phyloP scores from a whole-genome alignment of 1,284 basidiomycete genomes.

The Jaminaea rosea region DNA sequence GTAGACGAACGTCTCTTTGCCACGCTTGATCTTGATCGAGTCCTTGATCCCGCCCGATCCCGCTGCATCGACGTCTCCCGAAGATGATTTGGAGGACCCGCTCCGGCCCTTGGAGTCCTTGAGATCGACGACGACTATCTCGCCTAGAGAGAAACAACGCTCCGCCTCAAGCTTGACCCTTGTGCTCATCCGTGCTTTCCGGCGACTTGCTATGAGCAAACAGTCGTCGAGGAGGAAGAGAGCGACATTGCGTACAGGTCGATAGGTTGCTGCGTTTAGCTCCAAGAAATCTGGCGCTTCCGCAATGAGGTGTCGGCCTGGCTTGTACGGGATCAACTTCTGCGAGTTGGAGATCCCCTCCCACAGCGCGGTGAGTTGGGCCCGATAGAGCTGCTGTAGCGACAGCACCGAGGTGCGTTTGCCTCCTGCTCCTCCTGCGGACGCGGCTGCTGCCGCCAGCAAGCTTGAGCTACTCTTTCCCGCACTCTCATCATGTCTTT shows the following conservation, averaged over 20 bases:
- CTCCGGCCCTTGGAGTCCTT: constrained; percentile 65
- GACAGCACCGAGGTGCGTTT: constrained; percentile 51
- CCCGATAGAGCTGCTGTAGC: constrained; percentile 82
- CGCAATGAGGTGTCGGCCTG: constrained; percentile 79
- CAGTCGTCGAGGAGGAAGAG: constrained; percentile 87
- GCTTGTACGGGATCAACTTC: constrained; percentile 81
- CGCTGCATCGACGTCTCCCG: background rate
- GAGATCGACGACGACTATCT: constrained; percentile 86
- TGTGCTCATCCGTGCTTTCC: constrained; percentile 49
- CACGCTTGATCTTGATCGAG: constrained; percentile 87
- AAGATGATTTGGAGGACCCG: background rate
- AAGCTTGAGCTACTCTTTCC: no score
- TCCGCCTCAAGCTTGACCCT: constrained; percentile 70
- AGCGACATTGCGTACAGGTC: constrained; percentile 73
- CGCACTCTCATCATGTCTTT: constrained; percentile 6
- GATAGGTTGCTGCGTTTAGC: constrained; percentile 91
- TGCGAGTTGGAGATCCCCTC: constrained; percentile 88
- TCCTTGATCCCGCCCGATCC: constrained; percentile 68
- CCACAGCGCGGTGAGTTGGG: constrained; percentile 85
- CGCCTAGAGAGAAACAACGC: constrained; percentile 78
- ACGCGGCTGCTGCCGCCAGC: constrained; percentile 4
- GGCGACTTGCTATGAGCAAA: constrained; percentile 69
- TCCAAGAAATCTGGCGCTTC: constrained; percentile 77
- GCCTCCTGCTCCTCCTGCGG: constrained; percentile 5
- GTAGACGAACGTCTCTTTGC: constrained; percentile 88